These are phyloP conservation scores for Cryptococcus maquisensis DNA, from an alignment of 1,284 basidiomycete genomes.

Conservation along the genomic window DNA sequence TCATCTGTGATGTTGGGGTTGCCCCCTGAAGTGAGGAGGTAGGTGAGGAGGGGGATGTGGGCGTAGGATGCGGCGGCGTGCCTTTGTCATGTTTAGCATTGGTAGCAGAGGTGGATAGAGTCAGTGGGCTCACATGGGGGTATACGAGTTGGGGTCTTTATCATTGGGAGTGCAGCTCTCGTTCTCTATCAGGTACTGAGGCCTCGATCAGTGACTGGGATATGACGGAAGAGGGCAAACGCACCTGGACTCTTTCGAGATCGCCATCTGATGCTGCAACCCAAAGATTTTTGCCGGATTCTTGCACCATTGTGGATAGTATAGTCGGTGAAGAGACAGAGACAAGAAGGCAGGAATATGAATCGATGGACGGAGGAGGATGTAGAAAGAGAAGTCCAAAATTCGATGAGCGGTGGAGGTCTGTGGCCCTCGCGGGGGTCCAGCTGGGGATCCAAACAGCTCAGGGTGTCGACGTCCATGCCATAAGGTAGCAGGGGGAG, in stretches of 20 bases:
- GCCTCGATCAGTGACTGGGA: background rate
- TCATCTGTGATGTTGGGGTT: slow-evolving; percentile 79
- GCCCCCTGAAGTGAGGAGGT: slow-evolving; percentile 73
- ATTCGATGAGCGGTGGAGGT: background rate
- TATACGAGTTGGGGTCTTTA: slow-evolving; percentile 74
- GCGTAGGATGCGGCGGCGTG: slow-evolving; percentile 94
- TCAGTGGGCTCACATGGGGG: slow-evolving; percentile 63
- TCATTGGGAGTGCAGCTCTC: slow-evolving; percentile 68
- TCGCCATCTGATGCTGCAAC: slow-evolving; percentile 85
- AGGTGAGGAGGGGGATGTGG: slow-evolving; percentile 69
- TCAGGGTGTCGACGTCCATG: too few species aligned
- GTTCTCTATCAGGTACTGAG: slow-evolving; percentile 58
- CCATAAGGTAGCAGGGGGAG: too few species aligned
- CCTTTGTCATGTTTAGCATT: slow-evolving; percentile 49
- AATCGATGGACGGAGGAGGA: background rate
- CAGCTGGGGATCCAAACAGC: background rate
- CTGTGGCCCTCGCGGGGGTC: background rate
- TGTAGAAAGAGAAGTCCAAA: background rate
- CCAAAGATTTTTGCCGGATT: slow-evolving; percentile 71
- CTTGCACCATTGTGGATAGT: slow-evolving; percentile 28
- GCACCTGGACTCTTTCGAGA: slow-evolving; percentile 50
- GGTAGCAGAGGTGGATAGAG: background rate
- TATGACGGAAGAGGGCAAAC: slow-evolving; percentile 5
- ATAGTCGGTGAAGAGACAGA: background rate
- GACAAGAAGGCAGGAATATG: too few species aligned